phyloP scores from a whole-genome alignment of 768 basidiomycete genomes.

The Phylloporus sp. region DNA sequence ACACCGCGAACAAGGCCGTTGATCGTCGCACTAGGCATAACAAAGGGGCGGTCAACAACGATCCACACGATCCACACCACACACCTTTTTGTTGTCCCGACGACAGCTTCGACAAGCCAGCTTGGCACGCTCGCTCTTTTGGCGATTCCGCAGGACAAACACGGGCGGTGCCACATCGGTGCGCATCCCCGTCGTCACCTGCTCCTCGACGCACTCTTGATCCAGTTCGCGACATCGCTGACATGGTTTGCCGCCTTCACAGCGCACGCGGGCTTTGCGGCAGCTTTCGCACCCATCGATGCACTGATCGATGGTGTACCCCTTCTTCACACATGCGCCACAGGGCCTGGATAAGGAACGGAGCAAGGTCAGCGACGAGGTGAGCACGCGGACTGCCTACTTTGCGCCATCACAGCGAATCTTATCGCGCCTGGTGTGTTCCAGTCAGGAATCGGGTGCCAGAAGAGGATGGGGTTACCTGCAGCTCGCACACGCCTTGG shows the following conservation, averaged over 20 bases:
- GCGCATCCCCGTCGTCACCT: constrained; percentile 19
- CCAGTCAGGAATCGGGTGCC: neutral
- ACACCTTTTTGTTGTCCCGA: constrained; percentile 63
- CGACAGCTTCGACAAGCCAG: constrained; percentile 58
- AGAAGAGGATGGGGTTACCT: constrained; percentile 32
- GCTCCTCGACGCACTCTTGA: constrained; percentile 47
- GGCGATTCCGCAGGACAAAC: constrained; percentile 26
- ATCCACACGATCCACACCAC: constrained; percentile 1
- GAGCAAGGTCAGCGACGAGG: constrained; percentile 1
- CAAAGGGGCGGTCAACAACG: neutral
- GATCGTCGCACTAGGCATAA: constrained; percentile 51
- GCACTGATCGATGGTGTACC: constrained; percentile 49
- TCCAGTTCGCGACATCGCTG: constrained; percentile 32
- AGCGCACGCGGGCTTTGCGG: constrained; percentile 46
- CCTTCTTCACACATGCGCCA: constrained; percentile 53
- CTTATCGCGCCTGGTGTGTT: constrained; percentile 50
- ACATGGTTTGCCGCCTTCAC: constrained; percentile 38
- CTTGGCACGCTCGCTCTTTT: constrained; percentile 50
- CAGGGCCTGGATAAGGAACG: constrained; percentile 44
- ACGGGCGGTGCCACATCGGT: constrained; percentile 23
- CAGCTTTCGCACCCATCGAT: constrained; percentile 61
- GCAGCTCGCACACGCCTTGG: constrained; percentile 58
- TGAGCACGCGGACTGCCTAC: constrained; percentile 27
- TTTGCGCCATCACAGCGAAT: constrained; percentile 55
- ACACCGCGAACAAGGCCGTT: constrained; percentile 60